phyloP scores from a whole-genome alignment of 2,329 filamentous ascomycete species.

The Scorias spongiosa region DNA sequence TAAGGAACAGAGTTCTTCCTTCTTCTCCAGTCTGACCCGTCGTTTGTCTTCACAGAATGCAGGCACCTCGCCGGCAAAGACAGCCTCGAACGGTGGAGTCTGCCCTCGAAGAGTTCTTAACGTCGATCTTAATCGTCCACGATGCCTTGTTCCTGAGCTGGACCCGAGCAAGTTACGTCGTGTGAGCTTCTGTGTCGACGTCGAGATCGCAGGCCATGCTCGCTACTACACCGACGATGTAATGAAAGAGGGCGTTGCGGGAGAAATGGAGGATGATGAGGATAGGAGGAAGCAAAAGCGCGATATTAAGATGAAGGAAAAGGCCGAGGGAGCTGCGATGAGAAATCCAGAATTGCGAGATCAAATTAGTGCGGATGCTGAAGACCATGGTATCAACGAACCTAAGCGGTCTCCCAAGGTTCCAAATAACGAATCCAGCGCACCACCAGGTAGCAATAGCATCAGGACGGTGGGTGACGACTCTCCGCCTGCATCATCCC shows the following conservation, averaged over 20 bases:
- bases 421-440: not conserved
- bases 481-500: constrained; percentile 8
- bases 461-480: not conserved
- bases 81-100: constrained; percentile 47
- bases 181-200: constrained; percentile 91
- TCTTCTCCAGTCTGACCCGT: constrained; percentile 67
- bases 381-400: constrained; percentile 7
- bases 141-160: constrained; percentile 66
- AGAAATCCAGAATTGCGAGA: constrained; percentile 46
- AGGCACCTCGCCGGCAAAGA: constrained; percentile 32
- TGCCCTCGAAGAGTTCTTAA: constrained; percentile 76
- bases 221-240: constrained; percentile 47
- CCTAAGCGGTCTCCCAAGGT: not conserved
- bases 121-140: constrained; percentile 61
- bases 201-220: constrained; percentile 84
- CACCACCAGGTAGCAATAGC: not conserved
- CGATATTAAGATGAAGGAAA: constrained; percentile 47
- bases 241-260: constrained; percentile 1
- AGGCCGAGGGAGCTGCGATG: constrained; percentile 57
- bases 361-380: constrained; percentile 40
- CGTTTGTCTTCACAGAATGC: constrained; percentile 52
- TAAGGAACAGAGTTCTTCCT: constrained; percentile 48
- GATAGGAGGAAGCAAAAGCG: constrained; percentile 42
- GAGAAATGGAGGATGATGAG: constrained; percentile 34
- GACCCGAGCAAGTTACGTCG: constrained; percentile 67